These are phyloP conservation scores for Lycium barbarum DNA, from an alignment of 257 asterid species.

Conservation along the genomic window DNA sequence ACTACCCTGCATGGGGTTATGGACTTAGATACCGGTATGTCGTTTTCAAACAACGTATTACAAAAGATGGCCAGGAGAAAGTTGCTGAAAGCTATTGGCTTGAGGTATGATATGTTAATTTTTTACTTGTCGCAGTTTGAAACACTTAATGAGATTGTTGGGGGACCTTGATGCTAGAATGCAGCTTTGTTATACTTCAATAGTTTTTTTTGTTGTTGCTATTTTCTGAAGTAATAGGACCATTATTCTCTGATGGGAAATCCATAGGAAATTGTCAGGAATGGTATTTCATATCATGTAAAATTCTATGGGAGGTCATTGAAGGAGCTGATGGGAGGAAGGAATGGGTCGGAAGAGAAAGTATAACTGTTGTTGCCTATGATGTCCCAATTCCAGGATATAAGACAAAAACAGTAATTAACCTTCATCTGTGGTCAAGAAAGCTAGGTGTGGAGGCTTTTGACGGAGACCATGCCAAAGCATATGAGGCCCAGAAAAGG, in stretches of 20 bases:
- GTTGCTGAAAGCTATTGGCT: slow-evolving; percentile 96
- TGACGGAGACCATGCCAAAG: slow-evolving; percentile 80
- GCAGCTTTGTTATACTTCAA: background rate
- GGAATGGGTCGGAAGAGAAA: slow-evolving; percentile 84
- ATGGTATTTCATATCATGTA: slow-evolving; percentile 75
- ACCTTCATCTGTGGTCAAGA: slow-evolving; percentile 81
- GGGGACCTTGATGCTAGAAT: background rate
- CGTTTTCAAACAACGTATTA: slow-evolving; percentile 71
- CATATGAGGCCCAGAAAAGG: slow-evolving; percentile 73
- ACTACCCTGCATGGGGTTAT: slow-evolving; percentile 95
- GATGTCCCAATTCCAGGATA: slow-evolving; percentile 92
- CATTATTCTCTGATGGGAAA: slow-evolving; percentile 56
- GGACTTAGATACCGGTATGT: slow-evolving; percentile 88
- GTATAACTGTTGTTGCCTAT: slow-evolving; percentile 71
- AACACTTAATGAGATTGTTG: background rate
- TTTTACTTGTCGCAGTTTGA: background rate
- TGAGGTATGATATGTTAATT: slow-evolving; percentile 55
- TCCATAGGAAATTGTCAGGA: slow-evolving; percentile 88
- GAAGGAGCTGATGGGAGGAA: slow-evolving; percentile 68
- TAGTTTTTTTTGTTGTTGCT: background rate
- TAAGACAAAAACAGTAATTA: slow-evolving; percentile 76
- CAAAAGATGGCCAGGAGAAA: slow-evolving; percentile 90
- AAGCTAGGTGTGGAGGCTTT: slow-evolving; percentile 67
- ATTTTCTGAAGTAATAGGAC: slow-evolving; percentile 10
- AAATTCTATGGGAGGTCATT: slow-evolving; percentile 77